Evolutionary conservation across 2,329 filamentous ascomycete genomes (phyloP), one percentile per base, ranked within the genome.

Genomic region (Beauveria scarabaeidicola): DNA sequence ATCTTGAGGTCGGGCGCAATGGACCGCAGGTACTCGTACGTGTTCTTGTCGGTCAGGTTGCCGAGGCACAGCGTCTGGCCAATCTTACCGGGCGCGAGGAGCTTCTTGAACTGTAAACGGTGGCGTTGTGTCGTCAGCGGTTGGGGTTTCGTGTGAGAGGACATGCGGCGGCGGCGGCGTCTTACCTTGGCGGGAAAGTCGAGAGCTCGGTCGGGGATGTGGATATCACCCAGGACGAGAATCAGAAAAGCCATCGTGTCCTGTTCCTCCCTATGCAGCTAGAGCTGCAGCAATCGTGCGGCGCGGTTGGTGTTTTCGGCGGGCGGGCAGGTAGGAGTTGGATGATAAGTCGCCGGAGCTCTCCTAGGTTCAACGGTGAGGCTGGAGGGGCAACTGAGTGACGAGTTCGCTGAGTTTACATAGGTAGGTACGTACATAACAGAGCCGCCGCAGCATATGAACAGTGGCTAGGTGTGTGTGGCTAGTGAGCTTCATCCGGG

Each of bases 201-300:
- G 64, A 94, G 86, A 67, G 91, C 91, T 72, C 91, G 83, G 75
- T 96, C 91, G 68, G 91, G 91, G 75, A 96, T 96, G 78, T 96
- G 91, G 58, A 96, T 84, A 78, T 96, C 91, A 73, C 91, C 91
- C 67, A 96, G 90, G 70, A 94, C 90, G 71, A 96, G 84, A 71
- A 96, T 91, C 66, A 96, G 82, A 76, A 93, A 90, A 64, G 91
- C 90, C 78, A 93, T 91, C 80, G 85, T 52, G 43, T 41, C 17
- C 40, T 8, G 27, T 47, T 36, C 40, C 40, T 59, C 57, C 47
- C 47, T 88, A 68, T 61, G 59, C 40, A 52, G 55, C 48, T 50
- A 23, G 32, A 13, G 25, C 36, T 40, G 52, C 47, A 44, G 19
- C 9, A 48, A 40, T 52, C 48, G 27, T 27, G 27, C 63, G 63